Base-by-base conservation (phyloP, 257 asterid genomes). In the Plectranthus barbatus region DNA sequence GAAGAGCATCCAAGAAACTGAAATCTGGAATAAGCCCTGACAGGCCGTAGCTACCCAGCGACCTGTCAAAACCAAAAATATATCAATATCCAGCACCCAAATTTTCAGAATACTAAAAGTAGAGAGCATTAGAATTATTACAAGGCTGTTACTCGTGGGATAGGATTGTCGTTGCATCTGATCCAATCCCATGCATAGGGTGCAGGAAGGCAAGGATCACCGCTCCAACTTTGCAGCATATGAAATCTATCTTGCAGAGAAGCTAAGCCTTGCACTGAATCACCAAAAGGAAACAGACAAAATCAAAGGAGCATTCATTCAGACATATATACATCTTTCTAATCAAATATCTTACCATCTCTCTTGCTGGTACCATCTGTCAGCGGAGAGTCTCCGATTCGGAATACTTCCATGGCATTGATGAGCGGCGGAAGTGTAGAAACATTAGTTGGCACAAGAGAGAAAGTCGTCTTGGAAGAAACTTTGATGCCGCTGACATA, bases 171-270 rank as follows among this genome's bases (percentile, higher is more conserved):
- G 10, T 15, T 54, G 42, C 93, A 87, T 8, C 67, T 47, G 60
- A 87, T 67, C 95, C 93, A 87, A 15, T 84, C 90, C 88, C 88
- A 84, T 12, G 85, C 12, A 63, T 70, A 81, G 6, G 83, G 72
- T 9, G 88, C 68, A 6, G 95, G 95, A 51, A 84, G 86, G 68
- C 95, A 87, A 10, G 95, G 95, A 71, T 87, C 95, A 0, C 92
- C 92, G 0, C 69, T 63, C 93, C 87, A 84, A 1, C 61, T 72
- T 71, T 72, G 71, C 33, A 87, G 71, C 44, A 49, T 62, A 0
- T 33, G 60, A 19, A 79, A 87, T 0, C 68, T 63, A 0, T 56
- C 23, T 77, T 70, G 83, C 53, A 87, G 59, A 7, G 67, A 62
- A 60, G 47, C 56, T 55, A 87, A 53, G 14, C 86, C 85, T 52